Conservation (phyloP, 2,329 filamentous ascomycete genomes). For the Botrytis fragariae region DNA sequence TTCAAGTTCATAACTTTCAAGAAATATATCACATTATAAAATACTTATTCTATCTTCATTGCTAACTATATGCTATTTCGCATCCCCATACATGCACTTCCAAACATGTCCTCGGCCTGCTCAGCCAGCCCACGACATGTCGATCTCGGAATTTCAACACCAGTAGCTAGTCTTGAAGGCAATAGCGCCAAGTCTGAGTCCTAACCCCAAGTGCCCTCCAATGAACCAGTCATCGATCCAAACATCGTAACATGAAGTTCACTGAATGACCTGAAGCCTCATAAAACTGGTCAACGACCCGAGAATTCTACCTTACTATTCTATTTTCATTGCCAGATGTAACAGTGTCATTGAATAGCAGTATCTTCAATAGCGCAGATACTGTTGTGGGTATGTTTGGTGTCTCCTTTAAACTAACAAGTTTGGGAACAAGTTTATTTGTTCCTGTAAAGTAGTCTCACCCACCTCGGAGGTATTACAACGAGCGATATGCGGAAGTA, state of each 20-base stretch:
- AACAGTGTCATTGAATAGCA: constrained; percentile 28
- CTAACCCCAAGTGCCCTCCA: not conserved
- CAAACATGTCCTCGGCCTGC: not conserved
- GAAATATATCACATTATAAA: not conserved
- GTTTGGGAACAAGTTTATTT: constrained; percentile 55
- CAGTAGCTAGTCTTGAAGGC: not conserved
- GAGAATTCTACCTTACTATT: constrained; percentile 28
- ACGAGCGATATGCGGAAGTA: not conserved
- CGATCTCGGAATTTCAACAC: not conserved
- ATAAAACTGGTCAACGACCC: constrained; percentile 23
- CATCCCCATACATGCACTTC: not conserved
- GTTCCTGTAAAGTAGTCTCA: not conserved
- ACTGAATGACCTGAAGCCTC: not conserved
- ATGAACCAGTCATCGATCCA: not conserved
- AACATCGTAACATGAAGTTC: constrained; percentile 14
- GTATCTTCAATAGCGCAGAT: constrained; percentile 31
- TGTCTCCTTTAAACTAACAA: constrained; percentile 44
- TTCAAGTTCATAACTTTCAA: too few species aligned
- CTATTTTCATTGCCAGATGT: not conserved
- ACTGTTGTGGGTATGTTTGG: constrained; percentile 21
- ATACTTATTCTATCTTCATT: not conserved
- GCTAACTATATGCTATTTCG: not conserved
- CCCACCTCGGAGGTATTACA: not conserved
- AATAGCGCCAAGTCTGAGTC: not conserved
- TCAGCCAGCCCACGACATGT: not conserved